Evolutionary conservation across 768 basidiomycete genomes (phyloP), one percentile per base, ranked within the genome.

Genomic region (Calocybe cyanea): DNA sequence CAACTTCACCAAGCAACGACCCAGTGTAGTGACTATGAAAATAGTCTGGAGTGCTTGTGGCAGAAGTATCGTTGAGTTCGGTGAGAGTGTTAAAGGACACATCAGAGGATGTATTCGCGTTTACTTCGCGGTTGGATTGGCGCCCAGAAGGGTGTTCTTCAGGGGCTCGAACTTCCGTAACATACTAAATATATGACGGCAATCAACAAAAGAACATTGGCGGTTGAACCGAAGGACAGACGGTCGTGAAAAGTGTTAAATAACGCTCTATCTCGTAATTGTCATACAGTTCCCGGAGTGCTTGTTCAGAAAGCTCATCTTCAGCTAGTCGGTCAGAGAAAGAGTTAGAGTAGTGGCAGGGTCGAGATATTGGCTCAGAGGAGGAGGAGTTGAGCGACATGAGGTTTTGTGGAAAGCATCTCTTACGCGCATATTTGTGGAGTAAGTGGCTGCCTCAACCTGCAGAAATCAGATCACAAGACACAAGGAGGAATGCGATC

Each of bases 181-280:
- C 78, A 64, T 81, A 75, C 83, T 85, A 41, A 18, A 30, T 19
- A 23, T 13, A 18, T 44, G 9, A 21, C 11, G 41, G 31, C 19
- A 15, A n/a, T 33, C 34, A 10, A 13, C 17, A 43, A 9, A 24
- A 32, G n/a, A 7, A 41, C n/a, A 30, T 17, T 38, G 30, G 25
- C 21, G 34, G 17, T 6, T 6, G n/a, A n/a, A 35, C 7, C 45
- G 30, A 38, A 19, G 21, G 35, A 65, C 75, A 58, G 56, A 83
- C 83, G 28, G 72, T 67, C 33, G 80, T 76, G 61, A 86, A 86
- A n/a, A 84, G 57, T 35, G 64, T 57, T 21, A 85, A 62, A 57
- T 81, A 85, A 20, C 79, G 65, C 13, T 79, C 71, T 11, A 83
- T 76, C 63, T 85, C 81, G 57, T 83, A 81, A 43, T 76, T 71